Base-by-base conservation (phyloP, 371 early-diverging fungal species). In the Entomophthora muscae region DNA sequence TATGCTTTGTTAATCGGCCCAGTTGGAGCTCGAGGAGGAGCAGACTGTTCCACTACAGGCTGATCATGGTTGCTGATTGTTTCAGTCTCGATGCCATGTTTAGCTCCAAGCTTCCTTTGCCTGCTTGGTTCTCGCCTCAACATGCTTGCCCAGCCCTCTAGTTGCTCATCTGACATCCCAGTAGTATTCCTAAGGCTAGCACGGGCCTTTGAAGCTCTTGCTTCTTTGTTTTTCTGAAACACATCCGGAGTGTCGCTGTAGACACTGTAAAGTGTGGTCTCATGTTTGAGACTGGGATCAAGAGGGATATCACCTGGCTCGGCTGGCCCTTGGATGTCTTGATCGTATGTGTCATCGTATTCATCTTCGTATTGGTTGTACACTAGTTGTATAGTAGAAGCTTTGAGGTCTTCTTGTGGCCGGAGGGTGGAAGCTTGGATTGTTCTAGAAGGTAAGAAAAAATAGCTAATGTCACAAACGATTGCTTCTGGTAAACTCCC, bases 361-460 rank as follows among this genome's bases (percentile, higher is more conserved):
- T 61, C 61, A 24, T 61, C 61, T 12, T 61, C 61, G 26, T 61
- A 61, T 24, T 61, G 61, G 42, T 61, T 42, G 17, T 42, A 42
- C 10, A 42, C 42, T 17, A 42, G 42, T 42, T 42, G 42, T 5
- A 42, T 42, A 17, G 42, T 42, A 17, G 42, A 5, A 5, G 5
- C 42, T 42, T 42, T 42, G 42, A 42, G 42, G 10, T 42, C 42
- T 10, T 5, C 42, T 42, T 42, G 42, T 10, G 42, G 42, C 42
- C 42, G 10, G 5, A 42, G 5, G 42, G 42, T 5, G 42, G 5
- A 5, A 17, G 17, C 17, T 5, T 5, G 42, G 10, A 17, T 42
- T 17, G 17, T 42, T 42, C 42, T 42, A 42, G 17, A 42, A 17
- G 42, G 5, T 42, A 42, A 10, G 42, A 5, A 42, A 17, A 5